Evolutionary conservation across 495 filamentous ascomycete genomes (phyloP), one percentile per base, ranked within the genome.

Genomic region (Annulohypoxylon moriforme): DNA sequence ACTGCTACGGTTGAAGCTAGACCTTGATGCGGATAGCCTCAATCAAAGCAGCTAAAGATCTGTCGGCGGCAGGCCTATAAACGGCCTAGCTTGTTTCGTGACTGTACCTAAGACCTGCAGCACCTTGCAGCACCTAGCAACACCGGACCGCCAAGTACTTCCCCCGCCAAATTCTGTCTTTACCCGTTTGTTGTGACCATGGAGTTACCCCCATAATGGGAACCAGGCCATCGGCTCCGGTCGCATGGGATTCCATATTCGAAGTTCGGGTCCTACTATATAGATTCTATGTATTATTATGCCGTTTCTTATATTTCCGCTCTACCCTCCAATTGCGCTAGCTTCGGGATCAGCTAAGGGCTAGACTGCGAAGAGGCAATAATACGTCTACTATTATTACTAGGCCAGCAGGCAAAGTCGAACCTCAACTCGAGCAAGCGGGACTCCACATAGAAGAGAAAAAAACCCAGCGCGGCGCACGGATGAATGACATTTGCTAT

Each of bases 21-120:
- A 36, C 70, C 46, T 27, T 7, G 25, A 63, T 67, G 36, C 59
- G 69, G 38, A 72, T 72, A 68, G 70, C 64, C 55, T 68, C 60
- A 42, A 50, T 42, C 65, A 64, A 62, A 55, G 49, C 57, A 29
- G 18, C 16, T 9, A 16, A 25, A 55, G 55, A 67, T 67, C 63
- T 1, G 18, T 67, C 70, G 55, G 40, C 7, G 36, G 36, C 20
- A 42, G 34, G 24, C 49, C 65, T 62, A 25, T 42, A 69, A 66
- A 18, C 8, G 70, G 60, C 14, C 56, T 68, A 52, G 70, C 55
- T 61, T 29, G 40, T 14, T 25, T 53, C 34, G 9, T 13, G 25
- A 49, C 53, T 27, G 63, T 36, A 18, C 57, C 49, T 59, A 44
- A 49, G 29, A 33, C 47, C 53, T 59, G 57, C 50, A 55, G 46